Percentiles rank a stretch among this genome's conserved stretches.
Conservation (phyloP, 2,329 filamentous ascomycete genomes). For the Arthrobotrys iridis region DNA sequence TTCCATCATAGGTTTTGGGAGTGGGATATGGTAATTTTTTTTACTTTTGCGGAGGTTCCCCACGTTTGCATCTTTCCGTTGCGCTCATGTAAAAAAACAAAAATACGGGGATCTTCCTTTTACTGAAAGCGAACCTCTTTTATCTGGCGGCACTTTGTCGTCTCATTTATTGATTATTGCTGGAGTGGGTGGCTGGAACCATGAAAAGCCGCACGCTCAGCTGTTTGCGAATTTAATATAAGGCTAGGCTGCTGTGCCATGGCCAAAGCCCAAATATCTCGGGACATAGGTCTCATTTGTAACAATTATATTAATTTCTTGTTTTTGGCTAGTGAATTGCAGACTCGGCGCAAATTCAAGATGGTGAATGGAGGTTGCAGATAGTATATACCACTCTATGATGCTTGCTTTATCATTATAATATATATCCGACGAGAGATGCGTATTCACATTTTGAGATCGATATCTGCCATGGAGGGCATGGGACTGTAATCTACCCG, state of each 20-base stretch:
- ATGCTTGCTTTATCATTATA: no score
- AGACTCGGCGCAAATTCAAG: not conserved
- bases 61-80: constrained; percentile 3
- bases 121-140: not conserved
- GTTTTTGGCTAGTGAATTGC: not conserved
- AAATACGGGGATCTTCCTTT: not conserved
- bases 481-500: constrained; percentile 15
- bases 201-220: not conserved
- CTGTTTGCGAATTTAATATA: not conserved
- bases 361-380: not conserved
- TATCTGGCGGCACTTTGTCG: constrained; percentile 3
- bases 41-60: constrained; percentile 40
- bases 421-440: not conserved
- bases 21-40: constrained; percentile 40
- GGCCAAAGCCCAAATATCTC: not conserved
- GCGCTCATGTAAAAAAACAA: constrained; percentile 1
- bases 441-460: not conserved
- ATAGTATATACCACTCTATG: no score
- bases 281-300: not conserved
- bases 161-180: not conserved
- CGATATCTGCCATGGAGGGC: not conserved
- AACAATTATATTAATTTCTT: not conserved
- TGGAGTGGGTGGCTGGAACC: not conserved
- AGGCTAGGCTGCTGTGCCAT: not conserved
- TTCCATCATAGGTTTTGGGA: constrained; percentile 2